phyloP scores from a whole-genome alignment of 352 stramenopile genomes.

The Thraustochytrium striatum region DNA sequence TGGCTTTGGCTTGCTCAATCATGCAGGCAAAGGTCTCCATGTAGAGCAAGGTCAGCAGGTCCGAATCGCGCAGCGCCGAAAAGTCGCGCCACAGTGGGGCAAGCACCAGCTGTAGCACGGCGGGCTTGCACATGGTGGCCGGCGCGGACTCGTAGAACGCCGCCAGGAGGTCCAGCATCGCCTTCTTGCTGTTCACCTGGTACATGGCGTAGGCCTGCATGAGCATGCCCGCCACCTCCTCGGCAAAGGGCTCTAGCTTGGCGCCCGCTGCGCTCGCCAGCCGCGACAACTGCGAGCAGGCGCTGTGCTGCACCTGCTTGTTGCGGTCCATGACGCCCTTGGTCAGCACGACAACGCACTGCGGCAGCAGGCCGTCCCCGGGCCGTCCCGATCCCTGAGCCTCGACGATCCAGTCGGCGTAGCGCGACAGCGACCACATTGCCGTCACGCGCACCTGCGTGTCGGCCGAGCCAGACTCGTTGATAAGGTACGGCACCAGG shows the following conservation, averaged over 20 bases:
- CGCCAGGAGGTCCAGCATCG: slow-evolving; percentile 12
- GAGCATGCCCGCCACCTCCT: background rate
- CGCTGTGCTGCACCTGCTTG: slow-evolving; percentile 15
- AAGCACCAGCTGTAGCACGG: background rate
- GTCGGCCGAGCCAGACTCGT: background rate
- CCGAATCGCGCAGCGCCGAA: background rate
- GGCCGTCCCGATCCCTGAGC: background rate
- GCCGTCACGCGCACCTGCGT: slow-evolving; percentile 19
- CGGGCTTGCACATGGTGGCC: background rate
- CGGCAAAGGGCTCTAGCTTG: background rate
- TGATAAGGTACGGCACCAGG: slow-evolving; percentile 1
- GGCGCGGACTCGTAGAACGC: background rate
- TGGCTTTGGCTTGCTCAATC: background rate
- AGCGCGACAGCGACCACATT: slow-evolving; percentile 12
- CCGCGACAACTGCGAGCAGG: background rate
- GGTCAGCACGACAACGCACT: slow-evolving; percentile 12
- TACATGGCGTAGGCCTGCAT: slow-evolving; percentile 6
- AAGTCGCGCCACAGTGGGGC: background rate
- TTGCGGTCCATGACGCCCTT: background rate
- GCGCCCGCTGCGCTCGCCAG: background rate
- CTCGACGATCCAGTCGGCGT: background rate
- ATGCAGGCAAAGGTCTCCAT: slow-evolving; percentile 23
- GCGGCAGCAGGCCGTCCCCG: slow-evolving; percentile 1
- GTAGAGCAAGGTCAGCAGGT: slow-evolving; percentile 10
- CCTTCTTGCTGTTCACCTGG: slow-evolving; percentile 27